Evolutionary conservation across 345 rosid genomes (phyloP).

Genomic region (Iberis pinnata): DNA sequence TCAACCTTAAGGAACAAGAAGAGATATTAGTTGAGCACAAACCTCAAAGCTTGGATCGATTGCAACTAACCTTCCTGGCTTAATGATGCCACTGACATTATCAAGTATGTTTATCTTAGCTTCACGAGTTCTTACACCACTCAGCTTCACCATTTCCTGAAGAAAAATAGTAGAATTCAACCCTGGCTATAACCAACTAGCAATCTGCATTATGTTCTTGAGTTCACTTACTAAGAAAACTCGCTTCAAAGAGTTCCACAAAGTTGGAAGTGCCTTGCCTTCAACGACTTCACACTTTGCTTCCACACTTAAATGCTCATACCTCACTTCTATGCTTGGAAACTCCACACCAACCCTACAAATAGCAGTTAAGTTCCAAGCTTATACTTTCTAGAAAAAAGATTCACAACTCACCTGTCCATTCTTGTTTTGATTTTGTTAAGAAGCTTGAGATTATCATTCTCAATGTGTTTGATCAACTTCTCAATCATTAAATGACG

Average conservation of each 20-base stretch:
- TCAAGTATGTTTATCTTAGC: slow-evolving; percentile 51
- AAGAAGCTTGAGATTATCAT: slow-evolving; percentile 56
- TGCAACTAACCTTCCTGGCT: slow-evolving; percentile 53
- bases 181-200: not conserved
- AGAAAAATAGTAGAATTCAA: not conserved
- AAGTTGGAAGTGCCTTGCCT: slow-evolving; percentile 74
- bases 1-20: slow-evolving; percentile 38
- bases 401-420: slow-evolving; percentile 33
- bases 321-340: slow-evolving; percentile 62
- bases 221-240: slow-evolving; percentile 41
- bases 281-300: slow-evolving; percentile 58
- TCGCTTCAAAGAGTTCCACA: slow-evolving; percentile 52
- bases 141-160: slow-evolving; percentile 39
- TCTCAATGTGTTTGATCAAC: slow-evolving; percentile 56
- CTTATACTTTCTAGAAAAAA: not conserved
- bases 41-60: not conserved
- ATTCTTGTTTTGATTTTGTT: slow-evolving; percentile 43
- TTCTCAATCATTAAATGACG: slow-evolving; percentile 50
- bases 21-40: not conserved
- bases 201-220: not conserved
- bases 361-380: not conserved
- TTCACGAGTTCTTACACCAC: slow-evolving; percentile 33
- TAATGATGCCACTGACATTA: slow-evolving; percentile 47
- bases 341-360: slow-evolving; percentile 56
- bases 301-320: slow-evolving; percentile 44